Percentiles rank a stretch among this genome's conserved stretches.
phyloP scores from a whole-genome alignment of 257 asterid species.

The Prunella vulgaris region DNA sequence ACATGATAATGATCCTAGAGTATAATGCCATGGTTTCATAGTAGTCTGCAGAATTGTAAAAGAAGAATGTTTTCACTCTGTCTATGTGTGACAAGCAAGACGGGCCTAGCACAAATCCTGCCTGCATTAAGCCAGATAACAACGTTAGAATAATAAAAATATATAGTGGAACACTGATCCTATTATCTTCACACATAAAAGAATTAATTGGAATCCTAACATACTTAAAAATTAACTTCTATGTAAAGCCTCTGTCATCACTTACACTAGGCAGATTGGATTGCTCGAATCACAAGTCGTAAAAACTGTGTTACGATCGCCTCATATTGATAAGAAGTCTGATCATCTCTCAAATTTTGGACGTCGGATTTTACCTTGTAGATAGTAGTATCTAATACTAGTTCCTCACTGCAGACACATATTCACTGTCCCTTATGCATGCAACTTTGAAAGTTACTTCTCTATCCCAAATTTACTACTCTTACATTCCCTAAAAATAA shows the following conservation, averaged over 20 bases:
- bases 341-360: neutral
- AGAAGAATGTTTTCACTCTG: conserved; percentile 46
- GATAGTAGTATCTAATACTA: neutral
- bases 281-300: neutral
- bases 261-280: neutral
- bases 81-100: conserved; percentile 68
- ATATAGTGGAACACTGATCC: neutral
- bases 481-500: neutral
- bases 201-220: neutral
- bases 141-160: conserved; percentile 3
- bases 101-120: conserved; percentile 92
- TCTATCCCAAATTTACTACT: neutral
- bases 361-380: neutral
- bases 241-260: neutral
- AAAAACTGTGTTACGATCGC: too few species aligned
- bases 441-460: neutral
- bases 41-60: conserved; percentile 60
- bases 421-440: too few species aligned
- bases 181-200: neutral
- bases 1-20: conserved; percentile 84
- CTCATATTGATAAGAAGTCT: neutral
- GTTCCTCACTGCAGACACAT: neutral
- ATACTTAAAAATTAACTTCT: neutral
- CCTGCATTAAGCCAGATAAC: conserved; percentile 43
- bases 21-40: conserved; percentile 76